phyloP scores from a whole-genome alignment of 2,329 filamentous ascomycete genomes.

The Aureobasidium lini region DNA sequence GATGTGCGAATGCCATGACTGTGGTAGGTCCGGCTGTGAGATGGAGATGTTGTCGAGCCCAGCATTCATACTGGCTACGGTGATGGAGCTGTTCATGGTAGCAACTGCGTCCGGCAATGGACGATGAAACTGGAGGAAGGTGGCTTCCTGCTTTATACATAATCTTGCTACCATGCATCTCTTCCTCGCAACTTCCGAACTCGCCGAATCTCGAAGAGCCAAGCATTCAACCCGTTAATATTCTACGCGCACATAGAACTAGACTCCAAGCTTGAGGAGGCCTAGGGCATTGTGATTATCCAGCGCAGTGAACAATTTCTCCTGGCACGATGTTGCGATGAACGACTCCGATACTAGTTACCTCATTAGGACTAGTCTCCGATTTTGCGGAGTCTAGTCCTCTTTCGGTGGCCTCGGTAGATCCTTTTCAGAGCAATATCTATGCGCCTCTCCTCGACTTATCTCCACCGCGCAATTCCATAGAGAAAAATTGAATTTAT shows the following conservation, averaged over 20 bases:
- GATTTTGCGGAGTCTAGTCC: conserved; percentile 3
- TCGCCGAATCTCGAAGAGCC: too few species aligned
- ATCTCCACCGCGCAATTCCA: background rate
- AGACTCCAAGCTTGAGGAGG: too few species aligned
- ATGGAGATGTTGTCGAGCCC: background rate
- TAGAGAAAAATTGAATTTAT: background rate
- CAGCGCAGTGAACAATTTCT: background rate
- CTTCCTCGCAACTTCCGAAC: too few species aligned
- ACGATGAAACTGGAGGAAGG: background rate
- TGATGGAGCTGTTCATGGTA: background rate
- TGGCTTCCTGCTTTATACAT: background rate
- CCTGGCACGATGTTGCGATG: background rate
- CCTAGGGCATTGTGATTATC: too few species aligned
- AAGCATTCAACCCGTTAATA: too few species aligned
- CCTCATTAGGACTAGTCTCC: conserved; percentile 2
- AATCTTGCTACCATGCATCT: too few species aligned
- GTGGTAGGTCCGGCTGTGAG: background rate
- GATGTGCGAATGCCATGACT: background rate
- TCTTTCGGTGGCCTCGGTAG: background rate
- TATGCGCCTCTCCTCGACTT: background rate
- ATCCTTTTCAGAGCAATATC: background rate
- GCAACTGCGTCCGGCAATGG: background rate
- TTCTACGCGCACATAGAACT: too few species aligned
- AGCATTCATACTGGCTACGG: background rate
- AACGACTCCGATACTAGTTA: background rate